Evolutionary conservation across 257 asterid genomes (phyloP).

Genomic region (Ligustrum vulgare): DNA sequence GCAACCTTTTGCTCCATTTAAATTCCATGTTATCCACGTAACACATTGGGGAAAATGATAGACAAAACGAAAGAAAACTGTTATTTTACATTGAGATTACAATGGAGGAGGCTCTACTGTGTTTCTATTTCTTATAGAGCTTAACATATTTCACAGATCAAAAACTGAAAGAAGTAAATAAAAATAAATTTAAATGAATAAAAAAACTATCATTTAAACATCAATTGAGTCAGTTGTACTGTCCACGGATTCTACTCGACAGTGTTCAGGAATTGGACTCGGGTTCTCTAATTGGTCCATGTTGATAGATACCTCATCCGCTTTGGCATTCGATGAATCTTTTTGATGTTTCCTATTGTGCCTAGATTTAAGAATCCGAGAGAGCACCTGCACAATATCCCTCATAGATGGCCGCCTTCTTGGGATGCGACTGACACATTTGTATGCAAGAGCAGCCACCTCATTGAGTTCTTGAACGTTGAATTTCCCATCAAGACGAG

Average conservation of each 20-base stretch:
- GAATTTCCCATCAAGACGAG: conserved; percentile 76
- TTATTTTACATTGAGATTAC: conserved; percentile 31
- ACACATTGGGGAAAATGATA: conserved; percentile 9
- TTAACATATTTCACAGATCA: conserved; percentile 35
- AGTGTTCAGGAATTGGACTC: conserved; percentile 48
- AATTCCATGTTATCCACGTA: background rate
- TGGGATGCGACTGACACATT: conserved; percentile 61
- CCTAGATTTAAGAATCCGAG: conserved; percentile 56
- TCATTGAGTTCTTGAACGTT: conserved; percentile 63
- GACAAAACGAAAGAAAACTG: background rate
- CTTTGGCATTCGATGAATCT: conserved; percentile 44
- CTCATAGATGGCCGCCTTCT: conserved; percentile 82
- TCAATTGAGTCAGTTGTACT: conserved; percentile 68
- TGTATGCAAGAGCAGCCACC: conserved; percentile 77
- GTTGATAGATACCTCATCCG: conserved; percentile 44
- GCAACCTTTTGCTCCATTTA: background rate
- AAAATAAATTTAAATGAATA: conserved; percentile 6
- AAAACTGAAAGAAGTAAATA: conserved; percentile 10
- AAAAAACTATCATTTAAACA: conserved; percentile 33
- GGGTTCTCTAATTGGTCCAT: conserved; percentile 42
- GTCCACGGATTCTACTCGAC: conserved; percentile 63
- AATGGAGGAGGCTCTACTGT: conserved; percentile 7
- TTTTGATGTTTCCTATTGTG: conserved; percentile 40
- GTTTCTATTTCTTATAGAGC: conserved; percentile 26
- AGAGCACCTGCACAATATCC: conserved; percentile 73